phyloP scores from a whole-genome alignment of 1,284 basidiomycete genomes.

The Sphaerobolus stellatus region DNA sequence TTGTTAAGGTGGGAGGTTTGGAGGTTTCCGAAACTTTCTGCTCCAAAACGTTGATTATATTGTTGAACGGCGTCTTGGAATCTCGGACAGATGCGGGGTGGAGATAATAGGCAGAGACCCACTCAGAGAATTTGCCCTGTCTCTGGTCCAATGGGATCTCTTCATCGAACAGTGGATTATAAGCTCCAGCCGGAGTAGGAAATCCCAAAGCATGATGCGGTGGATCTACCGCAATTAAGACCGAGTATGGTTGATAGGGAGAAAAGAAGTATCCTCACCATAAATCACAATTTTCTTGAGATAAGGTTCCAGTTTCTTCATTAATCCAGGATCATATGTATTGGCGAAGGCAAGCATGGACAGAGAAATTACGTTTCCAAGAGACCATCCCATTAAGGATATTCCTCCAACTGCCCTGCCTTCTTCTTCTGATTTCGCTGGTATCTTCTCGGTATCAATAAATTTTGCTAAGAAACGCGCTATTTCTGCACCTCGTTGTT shows the following conservation, averaged over 20 bases:
- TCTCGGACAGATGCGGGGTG: slow-evolving; percentile 1
- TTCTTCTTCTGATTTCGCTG: slow-evolving; percentile 14
- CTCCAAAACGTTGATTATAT: slow-evolving; percentile 6
- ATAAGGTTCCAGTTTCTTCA: slow-evolving; percentile 8
- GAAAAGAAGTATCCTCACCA: neutral
- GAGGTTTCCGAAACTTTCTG: neutral
- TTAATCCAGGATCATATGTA: slow-evolving; percentile 13
- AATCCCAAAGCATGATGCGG: slow-evolving; percentile 6
- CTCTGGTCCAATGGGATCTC: slow-evolving; percentile 5
- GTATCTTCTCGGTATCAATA: slow-evolving; percentile 22
- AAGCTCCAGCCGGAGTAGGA: slow-evolving; percentile 1
- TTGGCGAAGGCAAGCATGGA: slow-evolving; percentile 25
- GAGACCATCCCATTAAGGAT: slow-evolving; percentile 30
- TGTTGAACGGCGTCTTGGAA: neutral
- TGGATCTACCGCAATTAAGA: slow-evolving; percentile 7
- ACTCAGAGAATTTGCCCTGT: neutral
- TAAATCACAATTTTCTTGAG: slow-evolving; percentile 8
- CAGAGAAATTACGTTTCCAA: slow-evolving; percentile 19
- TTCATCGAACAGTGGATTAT: slow-evolving; percentile 7
- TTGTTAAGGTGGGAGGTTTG: neutral
- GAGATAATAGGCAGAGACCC: slow-evolving; percentile 6
- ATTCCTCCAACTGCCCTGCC: slow-evolving; percentile 22
- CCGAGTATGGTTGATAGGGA: neutral
- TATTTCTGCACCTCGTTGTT: slow-evolving; percentile 24
- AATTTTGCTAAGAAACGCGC: slow-evolving; percentile 28